Base-by-base conservation (phyloP, 1,139 yeast species). In the Nadsonia starkeyi-henricii region DNA sequence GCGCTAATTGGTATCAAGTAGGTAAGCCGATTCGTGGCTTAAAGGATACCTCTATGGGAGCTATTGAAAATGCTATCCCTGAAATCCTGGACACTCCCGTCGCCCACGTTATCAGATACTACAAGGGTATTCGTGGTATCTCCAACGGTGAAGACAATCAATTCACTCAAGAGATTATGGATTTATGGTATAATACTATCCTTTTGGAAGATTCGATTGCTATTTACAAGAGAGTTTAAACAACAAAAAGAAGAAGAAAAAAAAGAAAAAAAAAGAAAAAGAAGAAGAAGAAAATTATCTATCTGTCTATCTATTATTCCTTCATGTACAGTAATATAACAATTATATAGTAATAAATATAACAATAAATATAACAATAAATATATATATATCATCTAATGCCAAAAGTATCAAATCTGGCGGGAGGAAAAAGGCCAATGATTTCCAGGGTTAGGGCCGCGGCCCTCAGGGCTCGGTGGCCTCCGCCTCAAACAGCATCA, bases 1-100 rank as follows among this genome's bases (percentile, higher is more conserved):
- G 53, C 1, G 55, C 58, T 17, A 55, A 50, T 18, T 77, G 81
- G 81, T 54, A 60, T 2, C 59, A 63, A 43, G 47, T 72, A 8
- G 68, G 62, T 8, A 53, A 64, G 0, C 28, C 28, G 5, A 56
- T 70, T 18, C 56, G 64, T 15, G 72, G 68, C 0, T 72, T 64
- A 51, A 55, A 58, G 1, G 67, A 73, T 4, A 41, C 74, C n/a
- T 62, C 69, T 47, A 48, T 54, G 4, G 47, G 48, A 1, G 60
- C 58, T 3, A 33, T 54, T 17, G 39, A 33, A 13, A 7, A 5
- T n/a, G 18, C 21, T 15, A 4, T 33, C 15, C 39, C 39, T 13
- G 39, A 33, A 15, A 33, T 33, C 39, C 4, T 33, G 4, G 17
- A 33, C 12, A 33, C 17, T 15, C 39, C 39, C 12, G 39, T 33